These are phyloP conservation scores for Thielaviopsis euricoi DNA, from an alignment of 2,329 filamentous ascomycete genomes.

Conservation along the genomic window DNA sequence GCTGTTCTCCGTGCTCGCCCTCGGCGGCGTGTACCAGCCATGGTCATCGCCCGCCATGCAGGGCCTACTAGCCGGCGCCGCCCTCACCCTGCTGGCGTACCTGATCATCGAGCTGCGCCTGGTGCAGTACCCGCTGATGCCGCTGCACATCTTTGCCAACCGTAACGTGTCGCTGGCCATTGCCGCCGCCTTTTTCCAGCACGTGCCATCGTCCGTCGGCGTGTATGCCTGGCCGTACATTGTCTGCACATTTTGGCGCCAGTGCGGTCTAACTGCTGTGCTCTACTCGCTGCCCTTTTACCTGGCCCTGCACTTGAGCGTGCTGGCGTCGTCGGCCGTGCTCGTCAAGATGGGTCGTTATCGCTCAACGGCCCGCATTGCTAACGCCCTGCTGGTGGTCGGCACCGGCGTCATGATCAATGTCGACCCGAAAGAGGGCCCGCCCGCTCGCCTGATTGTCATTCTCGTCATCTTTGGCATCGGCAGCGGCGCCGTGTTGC, in stretches of 20 bases:
- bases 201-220: conserved; percentile 1
- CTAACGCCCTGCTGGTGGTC: background rate
- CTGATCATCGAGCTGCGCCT: background rate
- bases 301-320: background rate
- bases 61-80: background rate
- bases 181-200: background rate
- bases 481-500: background rate
- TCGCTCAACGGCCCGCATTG: background rate
- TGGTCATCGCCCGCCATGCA: background rate
- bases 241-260: background rate
- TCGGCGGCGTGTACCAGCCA: background rate
- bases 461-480: conserved; percentile 3
- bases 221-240: background rate
- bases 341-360: conserved; percentile 2
- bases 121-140: conserved; percentile 1
- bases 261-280: background rate
- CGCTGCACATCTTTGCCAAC: conserved; percentile 2
- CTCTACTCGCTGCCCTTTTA: background rate
- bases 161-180: background rate
- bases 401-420: background rate
- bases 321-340: background rate
- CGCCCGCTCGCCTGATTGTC: background rate
- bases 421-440: background rate
- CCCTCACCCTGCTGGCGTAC: background rate
- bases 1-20: background rate